These are phyloP conservation scores for Trametes pubescens DNA, from an alignment of 1,284 basidiomycete species.

Conservation along the genomic window DNA sequence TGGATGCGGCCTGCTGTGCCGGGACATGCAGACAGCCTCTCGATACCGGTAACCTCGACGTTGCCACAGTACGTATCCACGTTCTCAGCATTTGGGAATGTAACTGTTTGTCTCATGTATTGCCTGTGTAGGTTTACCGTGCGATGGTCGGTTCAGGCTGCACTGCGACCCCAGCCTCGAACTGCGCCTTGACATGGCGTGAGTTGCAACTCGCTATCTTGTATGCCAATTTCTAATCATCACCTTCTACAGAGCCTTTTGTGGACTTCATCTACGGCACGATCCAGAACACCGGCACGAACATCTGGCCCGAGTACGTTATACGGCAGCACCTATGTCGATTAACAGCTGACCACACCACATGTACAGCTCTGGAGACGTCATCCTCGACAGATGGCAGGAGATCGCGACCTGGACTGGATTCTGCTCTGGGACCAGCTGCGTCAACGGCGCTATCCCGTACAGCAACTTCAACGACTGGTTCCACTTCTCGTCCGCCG, in stretches of 20 bases:
- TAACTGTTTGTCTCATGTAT: neutral
- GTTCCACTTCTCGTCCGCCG: constrained; percentile 20
- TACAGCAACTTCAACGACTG: constrained; percentile 24
- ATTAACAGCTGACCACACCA: neutral
- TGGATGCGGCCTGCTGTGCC: constrained; percentile 21
- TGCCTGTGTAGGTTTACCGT: constrained; percentile 2
- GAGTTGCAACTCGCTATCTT: neutral
- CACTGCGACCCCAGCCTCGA: constrained; percentile 3
- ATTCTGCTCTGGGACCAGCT: constrained; percentile 7
- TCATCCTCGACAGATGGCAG: constrained; percentile 15
- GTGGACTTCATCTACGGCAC: constrained; percentile 24
- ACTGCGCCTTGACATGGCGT: constrained; percentile 23
- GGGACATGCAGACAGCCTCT: constrained; percentile 17
- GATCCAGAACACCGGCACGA: constrained; percentile 7
- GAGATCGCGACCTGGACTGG: constrained; percentile 20
- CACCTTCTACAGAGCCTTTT: constrained; percentile 11
- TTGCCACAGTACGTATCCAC: constrained; percentile 1
- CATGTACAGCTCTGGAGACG: constrained; percentile 13
- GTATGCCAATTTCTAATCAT: no score
- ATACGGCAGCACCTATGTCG: neutral
- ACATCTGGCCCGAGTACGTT: constrained; percentile 14
- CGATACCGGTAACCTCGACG: constrained; percentile 11
- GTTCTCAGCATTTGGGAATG: neutral
- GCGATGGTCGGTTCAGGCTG: constrained; percentile 13
- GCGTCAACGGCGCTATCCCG: constrained; percentile 16